A percentile compares a stretch with the other conserved stretches of the same genome.
Evolutionary conservation across 2,329 filamentous ascomycete species (phyloP).

Genomic region (Beauveria pseudobassiana): DNA sequence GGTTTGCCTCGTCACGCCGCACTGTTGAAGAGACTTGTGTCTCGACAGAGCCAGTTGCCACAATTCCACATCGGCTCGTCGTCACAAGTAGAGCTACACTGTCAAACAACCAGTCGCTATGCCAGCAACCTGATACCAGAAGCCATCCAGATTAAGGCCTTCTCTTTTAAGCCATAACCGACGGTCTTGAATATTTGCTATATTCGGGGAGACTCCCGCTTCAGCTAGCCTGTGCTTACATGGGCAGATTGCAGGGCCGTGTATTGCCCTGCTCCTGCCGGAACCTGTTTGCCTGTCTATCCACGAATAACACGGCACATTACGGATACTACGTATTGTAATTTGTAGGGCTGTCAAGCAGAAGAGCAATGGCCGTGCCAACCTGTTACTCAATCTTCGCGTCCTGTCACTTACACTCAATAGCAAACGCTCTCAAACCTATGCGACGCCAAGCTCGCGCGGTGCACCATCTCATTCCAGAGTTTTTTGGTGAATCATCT

Average conservation of each 20-base stretch:
- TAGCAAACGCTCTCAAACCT: constrained; percentile 4
- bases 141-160: too few relatives aligned
- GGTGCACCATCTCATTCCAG: neutral
- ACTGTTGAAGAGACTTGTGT: neutral
- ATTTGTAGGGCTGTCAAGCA: neutral
- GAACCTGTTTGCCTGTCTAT: too few relatives aligned
- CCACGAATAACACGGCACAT: neutral
- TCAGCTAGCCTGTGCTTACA: neutral
- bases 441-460: neutral
- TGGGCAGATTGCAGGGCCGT: neutral
- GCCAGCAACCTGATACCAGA: neutral
- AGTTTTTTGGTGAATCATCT: neutral
- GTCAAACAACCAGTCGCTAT: neutral
- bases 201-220: neutral
- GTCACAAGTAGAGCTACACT: neutral
- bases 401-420: neutral
- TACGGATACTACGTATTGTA: neutral
- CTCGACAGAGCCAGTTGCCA: neutral
- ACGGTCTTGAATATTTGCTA: too few relatives aligned
- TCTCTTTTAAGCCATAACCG: neutral
- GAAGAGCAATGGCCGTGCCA: neutral
- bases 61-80: neutral
- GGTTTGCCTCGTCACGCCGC: neutral
- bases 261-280: neutral
- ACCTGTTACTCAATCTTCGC: neutral